phyloP scores from a whole-genome alignment of 331 rosid genomes.

The Acacia pycnantha region DNA sequence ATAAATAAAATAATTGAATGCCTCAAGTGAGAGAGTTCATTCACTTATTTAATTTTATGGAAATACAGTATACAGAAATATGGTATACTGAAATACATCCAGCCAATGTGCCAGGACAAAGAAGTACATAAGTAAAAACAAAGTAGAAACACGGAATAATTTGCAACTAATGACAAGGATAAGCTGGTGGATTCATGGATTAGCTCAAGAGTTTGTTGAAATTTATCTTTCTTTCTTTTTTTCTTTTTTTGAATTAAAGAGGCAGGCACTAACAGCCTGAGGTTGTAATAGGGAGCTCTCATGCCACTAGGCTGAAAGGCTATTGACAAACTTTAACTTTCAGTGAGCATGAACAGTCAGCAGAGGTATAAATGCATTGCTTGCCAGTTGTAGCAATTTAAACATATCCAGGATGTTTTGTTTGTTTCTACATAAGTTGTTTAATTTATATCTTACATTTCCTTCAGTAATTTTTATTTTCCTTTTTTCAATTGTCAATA shows the following conservation, averaged over 20 bases:
- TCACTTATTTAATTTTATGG: not conserved
- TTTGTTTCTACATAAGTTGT: not conserved
- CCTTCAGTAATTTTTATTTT: not conserved
- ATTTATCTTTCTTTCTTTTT: not conserved
- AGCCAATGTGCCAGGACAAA: not conserved
- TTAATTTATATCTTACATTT: not conserved
- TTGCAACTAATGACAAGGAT: slow-evolving; percentile 32
- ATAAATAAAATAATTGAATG: slow-evolving; percentile 2
- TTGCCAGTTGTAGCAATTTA: slow-evolving; percentile 7
- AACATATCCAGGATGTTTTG: not conserved
- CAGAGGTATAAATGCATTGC: not conserved
- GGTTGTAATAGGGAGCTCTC: too few species aligned
- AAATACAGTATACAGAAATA: not conserved
- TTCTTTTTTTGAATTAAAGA: too few species aligned
- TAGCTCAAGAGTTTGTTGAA: slow-evolving; percentile 19
- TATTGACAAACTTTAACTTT: too few species aligned
- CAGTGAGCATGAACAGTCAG: not conserved
- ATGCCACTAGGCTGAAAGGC: too few species aligned
- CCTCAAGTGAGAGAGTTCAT: not conserved
- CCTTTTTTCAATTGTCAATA: not conserved
- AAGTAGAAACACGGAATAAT: slow-evolving; percentile 16
- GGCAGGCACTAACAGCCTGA: too few species aligned
- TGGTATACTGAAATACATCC: not conserved
- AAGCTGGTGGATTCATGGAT: slow-evolving; percentile 11
- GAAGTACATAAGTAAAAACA: not conserved